phyloP scores from a whole-genome alignment of 1,284 basidiomycete species.

The Chiua sp. region DNA sequence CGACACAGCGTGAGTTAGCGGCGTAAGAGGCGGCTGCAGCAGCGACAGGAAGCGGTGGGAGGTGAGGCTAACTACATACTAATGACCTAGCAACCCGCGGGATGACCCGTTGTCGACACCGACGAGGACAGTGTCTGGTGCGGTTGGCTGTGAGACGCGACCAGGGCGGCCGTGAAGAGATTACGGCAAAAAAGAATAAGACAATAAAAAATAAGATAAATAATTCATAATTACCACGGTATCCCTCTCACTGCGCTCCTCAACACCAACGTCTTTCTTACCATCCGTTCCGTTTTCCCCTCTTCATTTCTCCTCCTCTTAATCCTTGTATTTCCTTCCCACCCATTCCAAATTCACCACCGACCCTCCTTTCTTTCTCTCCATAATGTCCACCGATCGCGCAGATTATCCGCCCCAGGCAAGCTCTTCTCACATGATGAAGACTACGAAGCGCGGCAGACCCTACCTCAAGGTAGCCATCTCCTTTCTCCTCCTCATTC shows the following conservation, averaged over 20 bases:
- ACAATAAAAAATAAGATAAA: slow-evolving; percentile 25
- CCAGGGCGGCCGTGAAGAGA: slow-evolving; percentile 23
- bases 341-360: slow-evolving; percentile 30
- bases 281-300: slow-evolving; percentile 37
- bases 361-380: slow-evolving; percentile 28
- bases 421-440: slow-evolving; percentile 92
- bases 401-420: slow-evolving; percentile 45
- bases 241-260: slow-evolving; percentile 22
- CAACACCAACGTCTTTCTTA: slow-evolving; percentile 35
- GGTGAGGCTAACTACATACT: no score
- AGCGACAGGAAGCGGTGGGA: no score
- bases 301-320: slow-evolving; percentile 29
- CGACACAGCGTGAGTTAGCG: no score
- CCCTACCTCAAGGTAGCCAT: slow-evolving; percentile 89
- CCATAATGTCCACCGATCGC: slow-evolving; percentile 47
- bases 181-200: slow-evolving; percentile 27
- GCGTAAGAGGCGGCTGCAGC: no score
- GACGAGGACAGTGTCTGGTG: neutral
- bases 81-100: slow-evolving; percentile 2
- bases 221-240: slow-evolving; percentile 33
- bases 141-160: slow-evolving; percentile 14
- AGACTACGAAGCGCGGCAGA: slow-evolving; percentile 92
- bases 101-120: neutral
- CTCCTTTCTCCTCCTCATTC: slow-evolving; percentile 7
- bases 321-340: slow-evolving; percentile 30